Base-by-base conservation (phyloP, 768 basidiomycete genomes). In the Amanita muscaria region DNA sequence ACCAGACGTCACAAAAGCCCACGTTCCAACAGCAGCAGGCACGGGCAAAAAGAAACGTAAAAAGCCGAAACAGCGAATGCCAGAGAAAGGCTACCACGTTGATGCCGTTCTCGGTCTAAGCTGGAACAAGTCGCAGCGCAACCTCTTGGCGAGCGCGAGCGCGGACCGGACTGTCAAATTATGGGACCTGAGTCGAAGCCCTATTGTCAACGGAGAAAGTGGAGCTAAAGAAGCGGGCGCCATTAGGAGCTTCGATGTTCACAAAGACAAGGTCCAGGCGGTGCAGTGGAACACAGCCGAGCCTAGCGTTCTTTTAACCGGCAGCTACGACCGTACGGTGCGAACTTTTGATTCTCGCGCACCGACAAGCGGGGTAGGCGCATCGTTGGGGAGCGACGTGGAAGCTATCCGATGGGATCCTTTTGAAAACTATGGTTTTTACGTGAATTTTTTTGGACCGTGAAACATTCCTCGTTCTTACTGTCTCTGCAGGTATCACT, bases 11-110 rank as follows among this genome's bases (percentile, higher is more conserved):
- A 84, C 85, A 11, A 77, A 82, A 46, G 80, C 83, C 11, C 88
- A 89, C 55, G 67, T 88, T 4, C 86, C 88, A 0, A 69, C 71
- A 5, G 81, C 88, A 1, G 73, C 78, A 0, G 92, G 90, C n/a
- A 93, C 88, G 2, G 92, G 92, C 16, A 97, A 97, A 69, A 97
- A 97, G 65, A 96, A 96, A 72, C 79, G 81, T 56, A 94, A 90
- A 63, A 91, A 92, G 61, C 67, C 72, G 36, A 88, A 85, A 58
- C 74, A 78, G 32, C 78, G 88, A 21, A 48, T 68, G 1, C 59
- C 66, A 0, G 76, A 79, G 49, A 66, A 77, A 2, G 74, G 76
- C 1, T 78, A 91, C 56, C 96, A 98, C 61, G 88, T 94, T 56
- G 93, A 94, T 51, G 88, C 93, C 4, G 87, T 99, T 31, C 79